Base-by-base conservation (phyloP, 331 rosid species). In the Prunus yedoensis region DNA sequence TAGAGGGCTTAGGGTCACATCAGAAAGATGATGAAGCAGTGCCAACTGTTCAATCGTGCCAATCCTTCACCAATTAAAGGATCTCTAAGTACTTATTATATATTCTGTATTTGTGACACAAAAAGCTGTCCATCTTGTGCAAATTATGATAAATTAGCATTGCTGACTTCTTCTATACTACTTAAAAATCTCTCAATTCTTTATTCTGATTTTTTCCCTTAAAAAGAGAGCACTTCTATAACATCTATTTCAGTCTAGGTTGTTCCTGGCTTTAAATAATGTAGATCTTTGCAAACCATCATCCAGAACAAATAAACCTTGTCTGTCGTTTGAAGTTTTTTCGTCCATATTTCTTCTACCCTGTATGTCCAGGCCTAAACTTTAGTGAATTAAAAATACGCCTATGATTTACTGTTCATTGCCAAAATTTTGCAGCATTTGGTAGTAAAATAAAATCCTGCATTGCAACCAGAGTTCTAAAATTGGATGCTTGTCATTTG, bases 101-200 rank as follows among this genome's bases (percentile, higher is more conserved):
- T 32, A 32, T 32, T 53, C 59, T 63, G 62, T 57, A 32, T 20
- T 69, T 50, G 30, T 35, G 27, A 69, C 5, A 17, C 4, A 50
- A 16, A 49, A 50, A 9, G 3, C 25, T 49, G 46, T 17, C 57
- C 61, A 3, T 28, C 47, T 8, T 47, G 41, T 25, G 58, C 73
- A 15, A 47, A 68, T 47, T 18, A 41, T 28, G 32, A 68, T 25
- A 25, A 8, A 18, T 68, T 47, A 47, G 52, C 43, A 25, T 13
- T 15, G 41, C 62, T 27, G 58, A 21, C 65, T 75, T 75, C 66
- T 32, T 53, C 68, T 63, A 10, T 54, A 49, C 59, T 23, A 32
- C 25, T 11, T 2, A 46, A 57, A 57, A 57, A 21, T 57, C 62
- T 57, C 30, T 13, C 30, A 49, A 25, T 27, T 32, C 38, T 11